A percentile compares a stretch with the other conserved stretches of the same genome.
These are phyloP conservation scores for Puccinia coronata DNA, from an alignment of 1,284 basidiomycete genomes.

Conservation along the genomic window DNA sequence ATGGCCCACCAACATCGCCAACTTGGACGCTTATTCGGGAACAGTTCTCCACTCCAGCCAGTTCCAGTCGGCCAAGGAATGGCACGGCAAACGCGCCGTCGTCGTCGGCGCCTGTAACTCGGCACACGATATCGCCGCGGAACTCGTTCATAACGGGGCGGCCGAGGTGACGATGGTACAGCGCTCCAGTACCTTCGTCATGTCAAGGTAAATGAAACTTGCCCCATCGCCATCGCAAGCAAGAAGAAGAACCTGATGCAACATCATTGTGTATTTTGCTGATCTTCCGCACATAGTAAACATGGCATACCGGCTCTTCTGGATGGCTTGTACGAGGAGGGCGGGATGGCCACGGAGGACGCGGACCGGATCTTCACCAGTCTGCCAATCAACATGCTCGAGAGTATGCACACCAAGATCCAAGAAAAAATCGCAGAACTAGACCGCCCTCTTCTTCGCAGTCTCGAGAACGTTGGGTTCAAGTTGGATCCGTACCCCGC, in stretches of 20 bases:
- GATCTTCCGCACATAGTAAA: constrained; percentile 5
- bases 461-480: constrained; percentile 67
- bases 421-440: constrained; percentile 28
- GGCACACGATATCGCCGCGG: constrained; percentile 62
- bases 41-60: constrained; percentile 65
- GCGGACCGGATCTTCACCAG: constrained; percentile 64
- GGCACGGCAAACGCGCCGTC: constrained; percentile 66
- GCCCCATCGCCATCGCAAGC: background rate
- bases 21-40: constrained; percentile 65
- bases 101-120: constrained; percentile 69
- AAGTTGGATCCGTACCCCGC: constrained; percentile 65
- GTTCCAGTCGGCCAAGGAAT: constrained; percentile 64
- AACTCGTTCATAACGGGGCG: constrained; percentile 62
- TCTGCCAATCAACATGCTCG: constrained; percentile 59
- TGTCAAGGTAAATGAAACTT: constrained; percentile 61
- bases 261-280: background rate
- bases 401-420: constrained; percentile 51
- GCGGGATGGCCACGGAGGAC: constrained; percentile 63
- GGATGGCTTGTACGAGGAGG: constrained; percentile 64
- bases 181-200: constrained; percentile 67
- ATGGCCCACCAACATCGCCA: constrained; percentile 60
- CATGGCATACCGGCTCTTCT: constrained; percentile 51
- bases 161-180: constrained; percentile 68
- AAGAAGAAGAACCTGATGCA: background rate
- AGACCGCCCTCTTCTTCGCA: constrained; percentile 65